Conservation (phyloP, 257 asterid species). For the Solanum bulbocastanum region DNA sequence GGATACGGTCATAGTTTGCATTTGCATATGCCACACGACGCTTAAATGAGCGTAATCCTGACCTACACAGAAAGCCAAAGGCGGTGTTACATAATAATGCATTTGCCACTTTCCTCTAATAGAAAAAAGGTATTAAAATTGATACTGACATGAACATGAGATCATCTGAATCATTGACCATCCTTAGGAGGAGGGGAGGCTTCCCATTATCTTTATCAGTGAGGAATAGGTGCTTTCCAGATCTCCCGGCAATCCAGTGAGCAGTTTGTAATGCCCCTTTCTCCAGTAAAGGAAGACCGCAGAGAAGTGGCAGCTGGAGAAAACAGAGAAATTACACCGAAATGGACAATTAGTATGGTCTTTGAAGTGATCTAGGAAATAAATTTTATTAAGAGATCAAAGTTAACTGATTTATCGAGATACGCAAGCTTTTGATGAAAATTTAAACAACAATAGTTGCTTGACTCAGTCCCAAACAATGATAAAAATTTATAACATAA, state of each 20-base stretch:
- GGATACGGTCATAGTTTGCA: constrained; percentile 89
- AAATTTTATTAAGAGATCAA: background rate
- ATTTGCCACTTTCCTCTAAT: background rate
- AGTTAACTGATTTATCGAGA: background rate
- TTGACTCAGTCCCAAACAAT: background rate
- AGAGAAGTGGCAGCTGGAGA: constrained; percentile 74
- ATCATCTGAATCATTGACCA: constrained; percentile 67
- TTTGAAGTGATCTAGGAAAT: background rate
- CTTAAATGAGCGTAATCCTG: constrained; percentile 75
- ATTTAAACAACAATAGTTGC: background rate
- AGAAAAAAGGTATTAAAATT: background rate
- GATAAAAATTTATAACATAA: background rate
- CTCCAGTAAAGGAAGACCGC: constrained; percentile 84
- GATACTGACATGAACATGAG: constrained; percentile 66
- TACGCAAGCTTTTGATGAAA: background rate
- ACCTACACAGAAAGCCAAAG: constrained; percentile 29
- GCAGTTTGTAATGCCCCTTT: constrained; percentile 73
- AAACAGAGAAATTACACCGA: background rate
- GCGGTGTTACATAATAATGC: background rate
- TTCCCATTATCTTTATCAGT: constrained; percentile 66
- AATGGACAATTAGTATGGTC: background rate
- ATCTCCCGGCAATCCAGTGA: constrained; percentile 81
- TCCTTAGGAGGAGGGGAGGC: constrained; percentile 73
- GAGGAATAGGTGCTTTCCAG: constrained; percentile 91
- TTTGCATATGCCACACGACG: constrained; percentile 94